phyloP scores from a whole-genome alignment of 2,329 filamentous ascomycete genomes.

The Ceratocystis destructans region DNA sequence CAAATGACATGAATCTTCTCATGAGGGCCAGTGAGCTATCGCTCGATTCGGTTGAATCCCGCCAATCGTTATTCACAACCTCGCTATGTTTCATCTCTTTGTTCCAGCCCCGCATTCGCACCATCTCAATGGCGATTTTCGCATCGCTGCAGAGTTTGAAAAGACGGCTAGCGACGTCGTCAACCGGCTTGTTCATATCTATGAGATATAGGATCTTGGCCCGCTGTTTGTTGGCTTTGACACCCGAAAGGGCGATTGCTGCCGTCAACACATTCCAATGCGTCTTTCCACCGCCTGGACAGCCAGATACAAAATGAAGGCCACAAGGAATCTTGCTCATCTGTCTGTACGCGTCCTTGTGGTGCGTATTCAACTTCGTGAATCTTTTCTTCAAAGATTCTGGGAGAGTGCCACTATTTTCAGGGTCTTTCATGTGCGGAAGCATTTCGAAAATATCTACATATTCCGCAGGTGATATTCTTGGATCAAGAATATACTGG shows the following conservation, averaged over 20 bases:
- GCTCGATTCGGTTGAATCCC: background rate
- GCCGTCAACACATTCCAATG: slow-evolving; percentile 34
- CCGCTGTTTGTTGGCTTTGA: background rate
- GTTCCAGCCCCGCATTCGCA: slow-evolving; percentile 32
- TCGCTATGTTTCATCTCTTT: slow-evolving; percentile 27
- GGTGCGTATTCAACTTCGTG: slow-evolving; percentile 28
- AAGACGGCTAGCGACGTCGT: slow-evolving; percentile 34
- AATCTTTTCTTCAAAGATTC: slow-evolving; percentile 24
- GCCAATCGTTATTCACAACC: slow-evolving; percentile 23
- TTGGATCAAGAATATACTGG: slow-evolving; percentile 26
- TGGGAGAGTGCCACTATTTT: slow-evolving; percentile 20
- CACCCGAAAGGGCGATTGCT: slow-evolving; percentile 25
- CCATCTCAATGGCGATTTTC: slow-evolving; percentile 27
- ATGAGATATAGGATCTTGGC: slow-evolving; percentile 32
- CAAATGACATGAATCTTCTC: slow-evolving; percentile 26
- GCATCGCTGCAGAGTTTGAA: slow-evolving; percentile 27
- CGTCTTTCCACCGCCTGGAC: slow-evolving; percentile 36
- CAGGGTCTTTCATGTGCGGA: slow-evolving; percentile 27
- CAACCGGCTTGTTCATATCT: slow-evolving; percentile 35
- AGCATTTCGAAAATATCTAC: slow-evolving; percentile 24
- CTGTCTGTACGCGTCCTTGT: slow-evolving; percentile 27
- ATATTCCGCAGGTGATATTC: slow-evolving; percentile 19
- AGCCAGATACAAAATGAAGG: slow-evolving; percentile 33
- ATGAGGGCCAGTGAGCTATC: slow-evolving; percentile 20
- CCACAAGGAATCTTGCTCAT: slow-evolving; percentile 30